These are phyloP conservation scores for Apocynum venetum DNA, from an alignment of 257 asterid genomes.

Conservation along the genomic window DNA sequence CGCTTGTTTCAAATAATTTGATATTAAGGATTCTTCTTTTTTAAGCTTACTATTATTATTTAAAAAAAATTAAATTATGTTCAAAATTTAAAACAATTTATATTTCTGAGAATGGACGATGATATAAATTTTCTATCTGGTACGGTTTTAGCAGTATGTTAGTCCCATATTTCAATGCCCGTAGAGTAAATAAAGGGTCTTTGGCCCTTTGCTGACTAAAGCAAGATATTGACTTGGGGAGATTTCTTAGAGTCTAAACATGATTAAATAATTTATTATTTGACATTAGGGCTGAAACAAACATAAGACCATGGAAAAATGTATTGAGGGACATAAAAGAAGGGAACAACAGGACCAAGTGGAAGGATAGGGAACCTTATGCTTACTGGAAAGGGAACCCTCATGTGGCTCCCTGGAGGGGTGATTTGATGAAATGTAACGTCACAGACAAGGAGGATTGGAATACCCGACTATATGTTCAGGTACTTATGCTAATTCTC, in stretches of 20 bases:
- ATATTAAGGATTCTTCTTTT: no score
- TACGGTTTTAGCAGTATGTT: no score
- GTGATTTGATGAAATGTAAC: conserved; percentile 73
- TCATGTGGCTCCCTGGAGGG: conserved; percentile 57
- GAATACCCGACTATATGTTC: conserved; percentile 65
- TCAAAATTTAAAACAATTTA: no score
- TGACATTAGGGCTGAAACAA: conserved; percentile 69
- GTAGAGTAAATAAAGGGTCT: background rate
- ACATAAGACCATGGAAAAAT: conserved; percentile 81
- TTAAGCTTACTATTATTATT: no score
- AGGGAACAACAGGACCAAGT: conserved; percentile 57
- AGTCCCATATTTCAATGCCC: background rate
- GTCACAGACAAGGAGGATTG: conserved; percentile 55
- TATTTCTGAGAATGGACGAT: no score
- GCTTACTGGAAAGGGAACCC: conserved; percentile 98
- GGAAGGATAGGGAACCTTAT: conserved; percentile 81
- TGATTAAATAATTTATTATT: background rate
- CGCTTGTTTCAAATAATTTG: background rate
- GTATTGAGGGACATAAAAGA: conserved; percentile 57
- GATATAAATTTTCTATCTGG: no score
- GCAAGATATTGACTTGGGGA: background rate
- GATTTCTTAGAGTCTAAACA: background rate
- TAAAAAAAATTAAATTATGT: no score
- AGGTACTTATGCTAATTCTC: conserved; percentile 27
- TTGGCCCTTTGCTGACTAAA: background rate